Conservation (phyloP, 108 stramenopile genomes). For the Aurantiochytrium sp. region DNA sequence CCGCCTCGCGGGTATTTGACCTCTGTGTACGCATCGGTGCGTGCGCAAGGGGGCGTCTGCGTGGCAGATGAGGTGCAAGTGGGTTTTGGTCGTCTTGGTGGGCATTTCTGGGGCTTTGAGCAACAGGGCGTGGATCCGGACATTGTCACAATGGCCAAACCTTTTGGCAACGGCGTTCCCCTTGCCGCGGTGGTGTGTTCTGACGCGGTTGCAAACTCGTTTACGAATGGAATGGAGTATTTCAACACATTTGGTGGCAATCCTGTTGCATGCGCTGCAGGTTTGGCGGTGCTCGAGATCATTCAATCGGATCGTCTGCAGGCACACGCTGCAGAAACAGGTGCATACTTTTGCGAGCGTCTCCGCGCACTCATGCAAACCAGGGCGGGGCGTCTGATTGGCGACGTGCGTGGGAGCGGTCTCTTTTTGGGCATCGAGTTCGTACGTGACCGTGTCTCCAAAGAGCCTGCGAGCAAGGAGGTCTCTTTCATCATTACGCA, state of each 20-base stretch:
- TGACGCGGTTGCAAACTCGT: slow-evolving; percentile 62
- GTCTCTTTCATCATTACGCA: neutral
- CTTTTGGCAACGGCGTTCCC: slow-evolving; percentile 90
- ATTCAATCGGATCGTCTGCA: slow-evolving; percentile 66
- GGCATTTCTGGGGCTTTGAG: slow-evolving; percentile 82
- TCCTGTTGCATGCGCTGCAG: slow-evolving; percentile 76
- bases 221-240: slow-evolving; percentile 82
- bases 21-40: slow-evolving; percentile 61
- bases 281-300: slow-evolving; percentile 71
- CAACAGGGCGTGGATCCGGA: slow-evolving; percentile 81
- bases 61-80: slow-evolving; percentile 96
- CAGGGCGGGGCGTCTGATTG: slow-evolving; percentile 46
- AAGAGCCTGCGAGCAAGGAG: neutral
- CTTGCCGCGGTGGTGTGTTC: slow-evolving; percentile 80
- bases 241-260: slow-evolving; percentile 95
- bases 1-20: slow-evolving; percentile 68
- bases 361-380: slow-evolving; percentile 40
- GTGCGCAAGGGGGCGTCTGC: slow-evolving; percentile 73
- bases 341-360: slow-evolving; percentile 52
- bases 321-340: slow-evolving; percentile 63
- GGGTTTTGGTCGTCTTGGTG: slow-evolving; percentile 81
- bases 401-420: slow-evolving; percentile 83
- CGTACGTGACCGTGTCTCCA: slow-evolving; percentile 42
- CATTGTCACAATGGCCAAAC: slow-evolving; percentile 90
- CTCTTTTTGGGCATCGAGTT: slow-evolving; percentile 86